Base-by-base conservation (phyloP, 441 rosid genomes). In the Corymbia citriodora region DNA sequence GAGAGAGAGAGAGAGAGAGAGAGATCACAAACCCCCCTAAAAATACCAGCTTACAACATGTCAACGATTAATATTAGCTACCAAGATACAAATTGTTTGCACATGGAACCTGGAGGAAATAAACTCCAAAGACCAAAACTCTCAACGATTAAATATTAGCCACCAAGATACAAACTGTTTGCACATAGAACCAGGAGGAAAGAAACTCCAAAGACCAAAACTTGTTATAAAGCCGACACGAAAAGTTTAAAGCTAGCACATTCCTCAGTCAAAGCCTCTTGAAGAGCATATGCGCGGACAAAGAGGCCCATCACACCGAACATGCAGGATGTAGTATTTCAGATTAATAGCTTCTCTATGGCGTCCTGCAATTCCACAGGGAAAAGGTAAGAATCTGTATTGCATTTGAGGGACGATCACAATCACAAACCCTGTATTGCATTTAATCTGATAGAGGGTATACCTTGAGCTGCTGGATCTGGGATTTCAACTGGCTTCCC, bases 401-500 rank as follows among this genome's bases (percentile, higher is more conserved):
- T 52, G 52, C 86, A 88, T 52, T 29, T 49, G 19, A 52, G 61
- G 83, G 61, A 33, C 7, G 17, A 65, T 59, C 4, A n/a, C 19
- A 50, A 48, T 49, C 61, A 88, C 54, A 27, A 40, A 29, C 11
- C 57, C 52, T 33, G 19, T 10, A 70, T 61, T 53, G 27, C 54
- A 68, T 45, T 15, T 27, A 21, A 55, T 86, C 31, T 52, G 33
- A 86, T 54, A 52, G 45, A 87, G 57, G 48, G 10, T 18, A 87
- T 68, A 88, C 89, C 89, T 88, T 88, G 6, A 88, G 89, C 82
- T 88, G 89, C 31, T 88, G 89, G 65, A 88, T 88, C 27, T 88
- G 89, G 59, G 89, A 88, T 88, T 63, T 88, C 45, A 88, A 70
- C 82, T 88, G 89, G 89, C 89, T 88, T 88, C 89, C 89, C 89